phyloP scores from a whole-genome alignment of 2,329 filamentous ascomycete genomes.

The Verruconis gallopava region DNA sequence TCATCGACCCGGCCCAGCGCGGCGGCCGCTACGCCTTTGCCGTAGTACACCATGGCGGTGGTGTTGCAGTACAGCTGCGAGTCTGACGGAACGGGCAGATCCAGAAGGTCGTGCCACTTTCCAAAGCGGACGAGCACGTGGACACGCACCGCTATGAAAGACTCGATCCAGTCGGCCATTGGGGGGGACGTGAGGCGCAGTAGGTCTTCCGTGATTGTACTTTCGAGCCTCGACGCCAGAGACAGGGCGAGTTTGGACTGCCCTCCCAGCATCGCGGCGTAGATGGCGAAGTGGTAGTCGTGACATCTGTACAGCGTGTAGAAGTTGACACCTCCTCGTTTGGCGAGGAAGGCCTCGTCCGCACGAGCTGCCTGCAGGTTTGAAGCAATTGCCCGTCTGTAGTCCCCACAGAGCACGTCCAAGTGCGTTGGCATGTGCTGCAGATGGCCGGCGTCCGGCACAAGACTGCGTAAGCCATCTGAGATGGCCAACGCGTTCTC shows the following conservation, averaged over 20 bases:
- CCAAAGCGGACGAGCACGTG: conserved; percentile 66
- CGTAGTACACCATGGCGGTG: conserved; percentile 56
- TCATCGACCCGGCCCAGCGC: conserved; percentile 41
- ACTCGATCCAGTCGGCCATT: conserved; percentile 70
- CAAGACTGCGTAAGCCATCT: conserved; percentile 48
- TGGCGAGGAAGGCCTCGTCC: conserved; percentile 51
- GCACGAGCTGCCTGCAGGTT: conserved; percentile 55
- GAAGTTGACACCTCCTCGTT: conserved; percentile 52
- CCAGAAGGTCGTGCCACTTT: conserved; percentile 52
- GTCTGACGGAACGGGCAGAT: conserved; percentile 44
- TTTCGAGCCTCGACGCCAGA: conserved; percentile 46
- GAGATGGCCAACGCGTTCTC: conserved; percentile 49
- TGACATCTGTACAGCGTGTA: conserved; percentile 67
- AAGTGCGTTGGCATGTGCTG: conserved; percentile 69
- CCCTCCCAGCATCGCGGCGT: conserved; percentile 66
- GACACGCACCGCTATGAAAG: conserved; percentile 52
- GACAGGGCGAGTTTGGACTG: conserved; percentile 50
- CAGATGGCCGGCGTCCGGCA: conserved; percentile 58
- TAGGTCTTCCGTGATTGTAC: conserved; percentile 48
- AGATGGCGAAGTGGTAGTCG: conserved; percentile 62
- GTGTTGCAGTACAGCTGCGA: conserved; percentile 52
- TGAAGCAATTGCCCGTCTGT: conserved; percentile 50
- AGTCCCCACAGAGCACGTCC: conserved; percentile 61
- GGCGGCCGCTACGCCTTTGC: conserved; percentile 52
- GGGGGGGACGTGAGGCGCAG: conserved; percentile 52